Percentiles rank a stretch among this genome's conserved stretches.
phyloP scores from a whole-genome alignment of 2,329 filamentous ascomycete species.

The Trichoderma aggressivum region DNA sequence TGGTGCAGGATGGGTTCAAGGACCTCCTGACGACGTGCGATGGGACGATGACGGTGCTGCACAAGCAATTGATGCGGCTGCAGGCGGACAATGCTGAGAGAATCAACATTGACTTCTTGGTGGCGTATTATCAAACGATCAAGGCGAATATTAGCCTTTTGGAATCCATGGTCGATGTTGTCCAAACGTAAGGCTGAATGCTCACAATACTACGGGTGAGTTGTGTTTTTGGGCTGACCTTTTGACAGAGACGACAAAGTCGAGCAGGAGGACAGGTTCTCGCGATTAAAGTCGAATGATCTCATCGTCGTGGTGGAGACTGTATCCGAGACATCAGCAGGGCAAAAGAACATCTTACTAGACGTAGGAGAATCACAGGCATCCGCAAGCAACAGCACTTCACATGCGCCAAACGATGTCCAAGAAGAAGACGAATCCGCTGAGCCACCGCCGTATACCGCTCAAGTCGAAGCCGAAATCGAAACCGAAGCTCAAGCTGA shows the following conservation, averaged over 20 bases:
- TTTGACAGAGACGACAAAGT: constrained; percentile 21
- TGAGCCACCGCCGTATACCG: constrained; percentile 28
- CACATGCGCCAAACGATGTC: constrained; percentile 22
- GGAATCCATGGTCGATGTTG: constrained; percentile 23
- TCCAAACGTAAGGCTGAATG: constrained; percentile 24
- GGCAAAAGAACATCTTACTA: constrained; percentile 22
- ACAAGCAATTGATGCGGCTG: constrained; percentile 36
- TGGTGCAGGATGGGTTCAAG: constrained; percentile 30
- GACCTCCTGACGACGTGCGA: constrained; percentile 31
- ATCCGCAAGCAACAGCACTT: neutral
- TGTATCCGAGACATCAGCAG: constrained; percentile 22
- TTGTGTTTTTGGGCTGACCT: neutral
- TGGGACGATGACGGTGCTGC: constrained; percentile 28
- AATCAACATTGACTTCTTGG: constrained; percentile 28
- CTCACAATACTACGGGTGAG: accelerated
- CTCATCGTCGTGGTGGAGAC: constrained; percentile 24
- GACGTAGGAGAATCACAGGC: neutral
- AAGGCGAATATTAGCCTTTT: constrained; percentile 20
- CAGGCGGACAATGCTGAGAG: constrained; percentile 25
- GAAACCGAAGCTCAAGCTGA: neutral
- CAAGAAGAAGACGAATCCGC: constrained; percentile 11
- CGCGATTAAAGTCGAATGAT: constrained; percentile 20
- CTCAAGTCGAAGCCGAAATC: neutral
- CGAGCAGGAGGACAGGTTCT: constrained; percentile 27
- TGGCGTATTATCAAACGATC: constrained; percentile 25